Percentiles rank a stretch among this genome's conserved stretches.
Conservation (phyloP, 2,329 filamentous ascomycete species). For the Simplicillium aogashimaense region DNA sequence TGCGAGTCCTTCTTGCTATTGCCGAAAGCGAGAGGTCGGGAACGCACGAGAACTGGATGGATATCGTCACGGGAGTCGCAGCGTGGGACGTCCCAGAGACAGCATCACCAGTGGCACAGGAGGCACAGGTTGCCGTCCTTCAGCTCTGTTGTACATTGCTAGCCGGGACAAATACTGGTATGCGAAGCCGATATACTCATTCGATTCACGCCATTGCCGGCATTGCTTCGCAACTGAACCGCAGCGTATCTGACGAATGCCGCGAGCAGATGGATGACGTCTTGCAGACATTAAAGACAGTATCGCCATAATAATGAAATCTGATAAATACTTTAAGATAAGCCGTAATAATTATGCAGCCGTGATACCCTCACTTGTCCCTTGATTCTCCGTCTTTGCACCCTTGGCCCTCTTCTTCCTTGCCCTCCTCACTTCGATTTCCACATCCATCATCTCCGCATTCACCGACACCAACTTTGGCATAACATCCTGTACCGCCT, state of each 20-base stretch:
- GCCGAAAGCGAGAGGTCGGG: slow-evolving; percentile 34
- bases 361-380: too few relatives aligned
- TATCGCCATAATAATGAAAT: slow-evolving; percentile 3
- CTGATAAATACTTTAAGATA: neutral
- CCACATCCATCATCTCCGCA: slow-evolving; percentile 51
- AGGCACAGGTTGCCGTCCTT: slow-evolving; percentile 42
- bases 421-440: slow-evolving; percentile 58
- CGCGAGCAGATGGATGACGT: slow-evolving; percentile 37
- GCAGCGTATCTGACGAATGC: slow-evolving; percentile 21
- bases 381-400: slow-evolving; percentile 29
- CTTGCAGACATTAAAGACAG: slow-evolving; percentile 15
- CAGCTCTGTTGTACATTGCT: slow-evolving; percentile 47
- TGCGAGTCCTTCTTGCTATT: slow-evolving; percentile 43
- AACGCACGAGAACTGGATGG: slow-evolving; percentile 47
- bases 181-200: slow-evolving; percentile 39
- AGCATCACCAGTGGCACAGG: slow-evolving; percentile 20
- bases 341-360: too few relatives aligned
- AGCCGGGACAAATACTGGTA: slow-evolving; percentile 30
- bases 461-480: slow-evolving; percentile 47
- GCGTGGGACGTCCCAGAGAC: slow-evolving; percentile 32
- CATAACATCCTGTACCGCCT: slow-evolving; percentile 46
- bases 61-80: slow-evolving; percentile 38
- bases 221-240: slow-evolving; percentile 32
- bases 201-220: slow-evolving; percentile 40
- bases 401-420: slow-evolving; percentile 45